Evolutionary conservation across 129 eudicot genomes (phyloP).

Genomic region (carrot (Daucus carota)): DH1_v3.0 NC_030384.2:33002001-33002500

Average conservation of each 20-base stretch:
- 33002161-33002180: slow-evolving; percentile 37
- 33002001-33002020: slow-evolving; percentile 57
- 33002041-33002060: slow-evolving; percentile 56
- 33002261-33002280: slow-evolving; percentile 63
- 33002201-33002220: slow-evolving; percentile 10
- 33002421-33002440: too few species aligned
- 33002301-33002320: background rate
- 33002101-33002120: slow-evolving; percentile 59
- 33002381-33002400: too few species aligned
- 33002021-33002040: slow-evolving; percentile 35
- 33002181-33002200: slow-evolving; percentile 18
- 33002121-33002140: slow-evolving; percentile 68
- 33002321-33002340: background rate
- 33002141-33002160: slow-evolving; percentile 74
- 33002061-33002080: slow-evolving; percentile 83
- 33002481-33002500: background rate
- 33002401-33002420: too few species aligned
- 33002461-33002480: background rate
- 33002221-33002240: slow-evolving; percentile 6
- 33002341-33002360: background rate
- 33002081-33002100: slow-evolving; percentile 62
- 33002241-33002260: slow-evolving; percentile 27
- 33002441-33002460: background rate
- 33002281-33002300: slow-evolving; percentile 89
- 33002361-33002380: too few species aligned